phyloP scores from a whole-genome alignment of 306 rosid species.

The Aeschynomene evenia region DNA sequence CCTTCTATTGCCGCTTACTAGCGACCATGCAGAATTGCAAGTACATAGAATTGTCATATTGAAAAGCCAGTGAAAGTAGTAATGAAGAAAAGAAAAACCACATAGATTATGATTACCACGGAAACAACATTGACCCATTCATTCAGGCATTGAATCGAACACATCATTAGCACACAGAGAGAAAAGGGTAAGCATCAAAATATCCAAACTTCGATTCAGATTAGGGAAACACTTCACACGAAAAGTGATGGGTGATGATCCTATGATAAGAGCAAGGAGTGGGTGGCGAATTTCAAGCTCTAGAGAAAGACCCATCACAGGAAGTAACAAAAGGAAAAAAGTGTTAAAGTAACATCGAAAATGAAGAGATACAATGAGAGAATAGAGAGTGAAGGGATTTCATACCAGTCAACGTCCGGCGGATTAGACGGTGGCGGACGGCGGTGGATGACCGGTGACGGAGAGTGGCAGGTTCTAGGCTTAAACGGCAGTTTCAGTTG shows the following conservation, averaged over 20 bases:
- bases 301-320: not conserved
- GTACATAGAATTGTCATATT: not conserved
- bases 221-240: not conserved
- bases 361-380: not conserved
- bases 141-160: not conserved
- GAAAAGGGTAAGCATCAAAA: not conserved
- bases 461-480: not conserved
- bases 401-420: not conserved
- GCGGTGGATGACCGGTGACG: not conserved
- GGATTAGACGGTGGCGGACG: not conserved
- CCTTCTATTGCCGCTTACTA: not conserved
- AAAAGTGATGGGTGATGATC: not conserved
- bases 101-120: not conserved
- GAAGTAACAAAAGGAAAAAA: not conserved
- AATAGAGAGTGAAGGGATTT: not conserved
- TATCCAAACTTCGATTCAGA: not conserved
- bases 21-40: not conserved
- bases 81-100: not conserved
- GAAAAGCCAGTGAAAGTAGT: not conserved
- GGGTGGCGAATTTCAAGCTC: too few species aligned
- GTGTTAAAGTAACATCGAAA: not conserved
- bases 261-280: not conserved
- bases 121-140: not conserved
- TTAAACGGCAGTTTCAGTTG: too few species aligned
- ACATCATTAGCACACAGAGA: not conserved